phyloP scores from a whole-genome alignment of 129 eudicot genomes.

The Heracleum sosnowskyi region DNA sequence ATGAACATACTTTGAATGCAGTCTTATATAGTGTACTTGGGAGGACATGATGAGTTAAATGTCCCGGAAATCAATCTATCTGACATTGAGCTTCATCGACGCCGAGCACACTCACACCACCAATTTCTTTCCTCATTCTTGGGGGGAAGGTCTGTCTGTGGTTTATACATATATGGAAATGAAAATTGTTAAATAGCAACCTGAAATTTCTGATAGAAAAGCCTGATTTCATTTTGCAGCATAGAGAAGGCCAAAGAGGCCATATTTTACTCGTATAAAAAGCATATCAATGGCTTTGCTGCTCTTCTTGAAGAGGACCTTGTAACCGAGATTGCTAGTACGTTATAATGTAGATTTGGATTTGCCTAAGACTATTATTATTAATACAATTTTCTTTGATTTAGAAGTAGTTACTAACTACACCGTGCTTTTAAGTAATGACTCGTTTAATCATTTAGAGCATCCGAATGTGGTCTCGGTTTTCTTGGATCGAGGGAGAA shows the following conservation, averaged over 20 bases:
- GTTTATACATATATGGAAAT: neutral
- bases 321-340: constrained; percentile 19
- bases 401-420: neutral
- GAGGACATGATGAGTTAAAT: constrained; percentile 36
- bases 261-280: constrained; percentile 7
- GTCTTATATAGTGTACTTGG: constrained; percentile 74
- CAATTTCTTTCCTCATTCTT: constrained; percentile 44
- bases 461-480: constrained; percentile 40
- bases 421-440: neutral
- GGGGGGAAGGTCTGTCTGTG: constrained; percentile 44
- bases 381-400: too few species aligned
- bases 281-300: constrained; percentile 23
- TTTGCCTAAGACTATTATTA: neutral
- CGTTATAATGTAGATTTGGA: neutral
- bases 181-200: neutral
- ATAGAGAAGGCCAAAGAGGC: neutral
- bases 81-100: constrained; percentile 18
- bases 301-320: constrained; percentile 23
- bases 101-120: constrained; percentile 32
- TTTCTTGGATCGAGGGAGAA: constrained; percentile 33
- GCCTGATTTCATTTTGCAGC: constrained; percentile 1
- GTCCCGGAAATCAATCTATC: constrained; percentile 26
- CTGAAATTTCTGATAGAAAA: neutral
- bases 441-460: neutral
- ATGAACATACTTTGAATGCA: constrained; percentile 9